phyloP scores from a whole-genome alignment of 805 yeast genomes.

The Sugiyamaella lignohabitans region DNA sequence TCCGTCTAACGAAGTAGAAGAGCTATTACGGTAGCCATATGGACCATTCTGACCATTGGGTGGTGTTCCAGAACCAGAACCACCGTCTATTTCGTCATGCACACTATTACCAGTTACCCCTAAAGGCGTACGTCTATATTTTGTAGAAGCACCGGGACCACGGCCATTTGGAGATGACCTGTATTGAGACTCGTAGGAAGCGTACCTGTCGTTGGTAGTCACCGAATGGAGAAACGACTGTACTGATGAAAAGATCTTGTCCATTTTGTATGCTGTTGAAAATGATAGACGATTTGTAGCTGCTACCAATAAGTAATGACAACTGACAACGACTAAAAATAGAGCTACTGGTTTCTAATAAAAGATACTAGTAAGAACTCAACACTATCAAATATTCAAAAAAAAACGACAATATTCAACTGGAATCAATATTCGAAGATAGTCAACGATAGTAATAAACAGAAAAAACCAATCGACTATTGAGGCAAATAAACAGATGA shows the following conservation, averaged over 20 bases:
- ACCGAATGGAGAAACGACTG: slow-evolving; percentile 33
- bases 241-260: slow-evolving; percentile 25
- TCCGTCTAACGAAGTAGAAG: slow-evolving; percentile 15
- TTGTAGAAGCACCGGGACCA: slow-evolving; percentile 1
- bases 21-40: slow-evolving; percentile 17
- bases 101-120: slow-evolving; percentile 2
- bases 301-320: not conserved
- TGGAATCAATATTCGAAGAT: too few relatives aligned
- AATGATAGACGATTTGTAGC: too few relatives aligned
- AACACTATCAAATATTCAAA: too few relatives aligned
- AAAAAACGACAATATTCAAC: too few relatives aligned
- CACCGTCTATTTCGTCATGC: slow-evolving; percentile 4
- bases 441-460: too few relatives aligned
- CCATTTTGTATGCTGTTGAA: slow-evolving; percentile 20
- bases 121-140: not conserved
- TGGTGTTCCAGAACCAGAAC: slow-evolving; percentile 4
- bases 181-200: slow-evolving; percentile 29
- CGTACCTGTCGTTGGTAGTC: slow-evolving; percentile 36
- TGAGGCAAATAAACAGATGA: too few relatives aligned
- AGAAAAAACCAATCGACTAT: too few relatives aligned
- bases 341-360: too few relatives aligned
- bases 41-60: slow-evolving; percentile 1
- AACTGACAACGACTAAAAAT: too few relatives aligned
- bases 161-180: slow-evolving; percentile 13
- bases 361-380: too few relatives aligned